Base-by-base conservation (phyloP, 2,329 filamentous ascomycete genomes). In the Pseudocercospora cruenta region DNA sequence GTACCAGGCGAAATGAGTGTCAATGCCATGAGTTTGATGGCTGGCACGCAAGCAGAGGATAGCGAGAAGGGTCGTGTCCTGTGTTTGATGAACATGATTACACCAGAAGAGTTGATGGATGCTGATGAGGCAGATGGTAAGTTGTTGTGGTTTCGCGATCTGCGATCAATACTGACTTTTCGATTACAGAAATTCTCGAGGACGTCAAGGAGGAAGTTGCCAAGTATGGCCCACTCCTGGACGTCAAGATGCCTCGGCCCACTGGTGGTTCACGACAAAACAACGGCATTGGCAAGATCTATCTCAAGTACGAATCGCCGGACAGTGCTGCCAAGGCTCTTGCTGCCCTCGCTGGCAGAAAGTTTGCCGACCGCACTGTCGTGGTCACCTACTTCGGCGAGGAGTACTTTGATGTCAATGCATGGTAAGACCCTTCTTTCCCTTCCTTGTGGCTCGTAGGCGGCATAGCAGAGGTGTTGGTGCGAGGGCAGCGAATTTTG, bases 11-110 rank as follows among this genome's bases (percentile, higher is more conserved):
- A 99, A 76, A 96, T 97, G 86, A 93, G 94, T 63, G 94, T 99
- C 69, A 96, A 95, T 73, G 95, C 95, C 69, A 98, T 99, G 89
- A 96, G 94, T 59, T 93, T 97, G 87, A 91, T 99, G 73, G 95
- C 95, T 43, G 94, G 94, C 65, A 96, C 95, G 21, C 72, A 72
- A 47, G 92, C 90, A 2, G 91, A 91, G 43, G 86, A 86, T 63
- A 91, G 94, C 67, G 93, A 96, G 72, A 88, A 90, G 67, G 91
- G 91, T 70, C 88, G 92, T 63, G 94, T 99, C 16, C 79, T 99
- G 67, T 94, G 97, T 80, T 83, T 99, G 68, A 87, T 99, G 76
- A 99, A 99, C 83, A 99, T 99, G 95, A 94, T 99, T 39, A 99
- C 95, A 0, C 86, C 93, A 0, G 95, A 99, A 74, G 95, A 99